phyloP scores from a whole-genome alignment of 306 rosid genomes.

The Prinsepia uniflora region DNA sequence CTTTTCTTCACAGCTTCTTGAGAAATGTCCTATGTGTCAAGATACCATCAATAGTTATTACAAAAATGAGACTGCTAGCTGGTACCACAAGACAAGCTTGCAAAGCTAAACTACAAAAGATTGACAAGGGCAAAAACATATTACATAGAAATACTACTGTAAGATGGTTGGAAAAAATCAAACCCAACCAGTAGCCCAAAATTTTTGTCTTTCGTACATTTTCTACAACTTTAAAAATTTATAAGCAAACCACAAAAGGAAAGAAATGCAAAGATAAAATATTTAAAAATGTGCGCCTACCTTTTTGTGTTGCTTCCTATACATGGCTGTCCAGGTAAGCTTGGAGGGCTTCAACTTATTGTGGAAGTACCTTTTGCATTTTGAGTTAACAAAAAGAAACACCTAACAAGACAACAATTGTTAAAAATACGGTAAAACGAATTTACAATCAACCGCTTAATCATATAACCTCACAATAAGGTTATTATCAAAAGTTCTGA shows the following conservation, averaged over 20 bases:
- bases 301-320: constrained; percentile 83
- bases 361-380: constrained; percentile 77
- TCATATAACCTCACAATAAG: background rate
- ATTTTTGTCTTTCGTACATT: background rate
- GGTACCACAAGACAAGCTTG: background rate
- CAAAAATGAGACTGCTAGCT: background rate
- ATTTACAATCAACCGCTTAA: background rate
- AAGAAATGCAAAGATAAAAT: too few species aligned
- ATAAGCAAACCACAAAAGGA: too few species aligned
- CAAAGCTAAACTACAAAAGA: background rate
- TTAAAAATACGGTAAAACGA: background rate
- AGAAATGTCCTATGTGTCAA: constrained; percentile 49
- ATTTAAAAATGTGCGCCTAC: constrained; percentile 18
- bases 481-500: background rate
- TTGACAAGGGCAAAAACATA: background rate
- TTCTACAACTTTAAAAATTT: background rate
- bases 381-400: constrained; percentile 70
- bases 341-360: constrained; percentile 78
- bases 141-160: background rate
- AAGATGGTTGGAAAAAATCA: background rate
- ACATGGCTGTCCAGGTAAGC: constrained; percentile 92
- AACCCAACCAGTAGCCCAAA: background rate
- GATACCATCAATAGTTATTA: background rate
- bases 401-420: constrained; percentile 36
- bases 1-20: constrained; percentile 76